Evolutionary conservation across 2,329 filamentous ascomycete genomes (phyloP).

Genomic region (Fusarium austroafricanum): DNA sequence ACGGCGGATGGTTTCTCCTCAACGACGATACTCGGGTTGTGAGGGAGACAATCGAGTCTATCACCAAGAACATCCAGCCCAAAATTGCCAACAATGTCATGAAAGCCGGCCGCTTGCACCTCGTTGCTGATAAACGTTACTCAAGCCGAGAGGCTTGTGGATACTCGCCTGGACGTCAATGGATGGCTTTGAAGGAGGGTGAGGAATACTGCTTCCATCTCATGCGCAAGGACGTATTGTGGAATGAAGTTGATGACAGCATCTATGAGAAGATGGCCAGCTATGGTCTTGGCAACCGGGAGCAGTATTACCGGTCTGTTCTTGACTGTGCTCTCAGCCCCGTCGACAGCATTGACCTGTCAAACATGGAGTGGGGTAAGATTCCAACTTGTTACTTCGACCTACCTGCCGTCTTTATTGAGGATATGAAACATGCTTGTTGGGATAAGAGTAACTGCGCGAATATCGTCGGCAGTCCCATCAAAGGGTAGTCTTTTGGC

Average conservation of each 20-base stretch:
- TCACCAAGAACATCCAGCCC: conserved; percentile 23
- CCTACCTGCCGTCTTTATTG: conserved; percentile 18
- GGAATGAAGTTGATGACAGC: conserved; percentile 8
- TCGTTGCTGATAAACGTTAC: conserved; percentile 27
- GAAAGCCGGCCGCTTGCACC: conserved; percentile 21
- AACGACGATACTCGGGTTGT: conserved; percentile 19
- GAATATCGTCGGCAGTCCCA: too few relatives aligned
- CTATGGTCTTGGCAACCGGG: conserved; percentile 19
- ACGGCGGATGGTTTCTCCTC: conserved; percentile 23
- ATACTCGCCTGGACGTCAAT: conserved; percentile 24
- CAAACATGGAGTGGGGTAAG: background rate
- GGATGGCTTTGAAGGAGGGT: conserved; percentile 18
- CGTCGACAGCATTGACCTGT: background rate
- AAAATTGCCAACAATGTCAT: conserved; percentile 40
- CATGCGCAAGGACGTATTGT: background rate
- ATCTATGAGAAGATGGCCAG: conserved; percentile 31
- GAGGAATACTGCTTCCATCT: conserved; percentile 31
- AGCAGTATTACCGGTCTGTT: conserved; percentile 23
- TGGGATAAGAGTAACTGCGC: too few relatives aligned
- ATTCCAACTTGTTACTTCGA: conserved; percentile 30
- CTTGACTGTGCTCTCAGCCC: conserved; percentile 19
- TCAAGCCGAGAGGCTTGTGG: conserved; percentile 18
- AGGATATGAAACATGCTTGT: too few relatives aligned
- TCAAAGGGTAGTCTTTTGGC: too few relatives aligned
- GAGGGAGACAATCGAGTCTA: background rate